Conservation (phyloP, 176 grass and related monocot genomes). For the Eremochloa ophiuroides region DNA sequence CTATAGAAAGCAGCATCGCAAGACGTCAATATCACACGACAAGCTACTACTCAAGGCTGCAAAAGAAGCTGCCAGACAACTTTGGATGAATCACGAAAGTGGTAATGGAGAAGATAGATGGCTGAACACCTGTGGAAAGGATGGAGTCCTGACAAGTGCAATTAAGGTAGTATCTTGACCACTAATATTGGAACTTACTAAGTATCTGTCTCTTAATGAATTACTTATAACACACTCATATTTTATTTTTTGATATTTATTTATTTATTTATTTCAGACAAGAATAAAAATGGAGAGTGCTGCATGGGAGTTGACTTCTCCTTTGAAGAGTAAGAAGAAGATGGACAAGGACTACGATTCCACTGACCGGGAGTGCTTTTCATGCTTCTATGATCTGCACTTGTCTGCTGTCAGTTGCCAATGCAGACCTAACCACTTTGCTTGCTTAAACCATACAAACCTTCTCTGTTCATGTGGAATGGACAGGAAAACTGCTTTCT, state of each 20-base stretch:
- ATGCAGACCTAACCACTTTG: slow-evolving; percentile 68
- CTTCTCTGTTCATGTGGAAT: slow-evolving; percentile 68
- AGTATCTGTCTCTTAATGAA: slow-evolving; percentile 17
- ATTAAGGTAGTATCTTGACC: slow-evolving; percentile 54
- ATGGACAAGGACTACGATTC: slow-evolving; percentile 70
- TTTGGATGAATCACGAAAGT: slow-evolving; percentile 32
- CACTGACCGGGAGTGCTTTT: slow-evolving; percentile 83
- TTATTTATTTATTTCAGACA: slow-evolving; percentile 31
- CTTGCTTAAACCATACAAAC: slow-evolving; percentile 70
- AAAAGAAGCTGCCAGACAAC: slow-evolving; percentile 62
- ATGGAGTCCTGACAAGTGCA: slow-evolving; percentile 61
- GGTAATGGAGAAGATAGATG: slow-evolving; percentile 28
- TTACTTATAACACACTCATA: neutral
- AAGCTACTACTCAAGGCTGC: slow-evolving; percentile 65
- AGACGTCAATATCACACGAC: slow-evolving; percentile 91
- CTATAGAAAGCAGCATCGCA: slow-evolving; percentile 77
- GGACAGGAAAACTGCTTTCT: slow-evolving; percentile 37
- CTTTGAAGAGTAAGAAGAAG: slow-evolving; percentile 42
- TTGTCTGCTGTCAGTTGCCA: slow-evolving; percentile 75
- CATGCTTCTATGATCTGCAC: slow-evolving; percentile 87
- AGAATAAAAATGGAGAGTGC: slow-evolving; percentile 68
- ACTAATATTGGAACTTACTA: slow-evolving; percentile 17
- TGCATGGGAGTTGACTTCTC: slow-evolving; percentile 25
- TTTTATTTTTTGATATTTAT: slow-evolving; percentile 3
- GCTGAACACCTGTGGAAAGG: slow-evolving; percentile 62